These are phyloP conservation scores for Tylopilus sp. DNA, from an alignment of 768 basidiomycete species.

Conservation along the genomic window DNA sequence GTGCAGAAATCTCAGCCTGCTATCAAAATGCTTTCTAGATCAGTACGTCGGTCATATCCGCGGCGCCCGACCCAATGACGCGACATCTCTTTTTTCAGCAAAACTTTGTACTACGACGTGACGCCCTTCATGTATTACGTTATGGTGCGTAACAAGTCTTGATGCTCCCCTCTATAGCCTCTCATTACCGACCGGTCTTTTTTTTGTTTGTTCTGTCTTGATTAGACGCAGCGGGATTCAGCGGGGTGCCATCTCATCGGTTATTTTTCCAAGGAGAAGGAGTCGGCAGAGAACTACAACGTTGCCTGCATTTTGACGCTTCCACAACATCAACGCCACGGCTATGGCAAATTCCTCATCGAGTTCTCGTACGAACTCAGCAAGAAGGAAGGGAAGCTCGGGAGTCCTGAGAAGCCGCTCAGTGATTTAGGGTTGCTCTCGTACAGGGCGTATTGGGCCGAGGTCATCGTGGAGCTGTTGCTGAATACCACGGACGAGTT, in stretches of 20 bases:
- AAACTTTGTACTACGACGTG: conserved; percentile 99
- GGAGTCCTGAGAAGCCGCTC: conserved; percentile 96
- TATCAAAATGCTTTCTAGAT: conserved; percentile 98
- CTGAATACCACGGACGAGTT: conserved; percentile 69
- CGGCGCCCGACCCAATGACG: conserved; percentile 1
- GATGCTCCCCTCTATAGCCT: conserved; percentile 10
- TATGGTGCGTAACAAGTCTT: conserved; percentile 59
- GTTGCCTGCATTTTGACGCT: conserved; percentile 98
- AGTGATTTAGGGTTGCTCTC: conserved; percentile 89
- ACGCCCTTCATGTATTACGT: conserved; percentile 99
- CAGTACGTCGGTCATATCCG: conserved; percentile 60
- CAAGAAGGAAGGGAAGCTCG: conserved; percentile 93
- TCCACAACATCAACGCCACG: conserved; percentile 95
- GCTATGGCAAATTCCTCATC: conserved; percentile 93
- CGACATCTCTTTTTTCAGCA: conserved; percentile 47
- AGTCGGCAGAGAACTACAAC: conserved; percentile 96
- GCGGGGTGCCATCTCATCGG: conserved; percentile 92
- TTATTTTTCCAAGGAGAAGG: conserved; percentile 99
- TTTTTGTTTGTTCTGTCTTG: too few relatives aligned
- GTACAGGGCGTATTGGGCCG: conserved; percentile 97
- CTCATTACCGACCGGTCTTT: conserved; percentile 7
- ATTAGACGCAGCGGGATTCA: conserved; percentile 78
- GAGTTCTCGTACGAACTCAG: conserved; percentile 98
- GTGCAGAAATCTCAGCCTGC: conserved; percentile 93
- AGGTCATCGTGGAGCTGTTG: conserved; percentile 90